A percentile compares a stretch with the other conserved stretches of the same genome.
Evolutionary conservation across 2,329 filamentous ascomycete species (phyloP).

Genomic region (Diplodia mutila): DNA sequence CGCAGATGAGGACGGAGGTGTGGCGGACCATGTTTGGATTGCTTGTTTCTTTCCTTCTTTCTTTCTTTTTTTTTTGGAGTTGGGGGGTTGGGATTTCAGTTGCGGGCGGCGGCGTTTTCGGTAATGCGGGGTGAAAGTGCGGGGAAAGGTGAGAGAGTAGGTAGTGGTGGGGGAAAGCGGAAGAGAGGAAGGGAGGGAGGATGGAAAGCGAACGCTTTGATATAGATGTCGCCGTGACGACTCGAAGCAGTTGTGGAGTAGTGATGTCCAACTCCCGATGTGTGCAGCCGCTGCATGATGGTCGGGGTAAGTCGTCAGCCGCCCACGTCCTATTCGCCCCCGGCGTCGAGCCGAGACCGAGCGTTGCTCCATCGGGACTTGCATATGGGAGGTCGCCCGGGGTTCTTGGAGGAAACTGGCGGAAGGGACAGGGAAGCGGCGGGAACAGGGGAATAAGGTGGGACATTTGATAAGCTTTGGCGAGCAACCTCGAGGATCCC

Average conservation of each 20-base stretch:
- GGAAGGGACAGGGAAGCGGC: neutral
- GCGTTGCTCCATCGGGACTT: neutral
- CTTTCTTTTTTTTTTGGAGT: neutral
- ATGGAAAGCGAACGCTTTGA: neutral
- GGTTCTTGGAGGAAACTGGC: neutral
- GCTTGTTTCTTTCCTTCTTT: neutral
- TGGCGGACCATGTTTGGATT: neutral
- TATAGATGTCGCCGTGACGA: neutral
- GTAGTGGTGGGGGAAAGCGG: neutral
- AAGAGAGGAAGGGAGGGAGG: neutral
- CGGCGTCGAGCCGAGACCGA: neutral
- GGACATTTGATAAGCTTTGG: neutral
- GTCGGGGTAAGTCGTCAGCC: neutral
- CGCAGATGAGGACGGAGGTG: constrained; percentile 59
- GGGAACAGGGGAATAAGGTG: neutral
- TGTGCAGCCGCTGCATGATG: neutral
- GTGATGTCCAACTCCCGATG: neutral
- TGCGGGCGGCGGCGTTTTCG: neutral
- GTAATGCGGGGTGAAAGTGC: neutral
- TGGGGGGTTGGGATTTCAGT: neutral
- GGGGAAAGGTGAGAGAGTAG: too few relatives aligned
- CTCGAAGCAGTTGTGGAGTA: neutral
- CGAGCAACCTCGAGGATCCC: too few relatives aligned
- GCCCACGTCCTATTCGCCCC: neutral
- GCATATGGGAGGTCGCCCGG: neutral